These are phyloP conservation scores for Penicillium egyptiacum DNA, from an alignment of 495 filamentous ascomycete species.

Conservation along the genomic window DNA sequence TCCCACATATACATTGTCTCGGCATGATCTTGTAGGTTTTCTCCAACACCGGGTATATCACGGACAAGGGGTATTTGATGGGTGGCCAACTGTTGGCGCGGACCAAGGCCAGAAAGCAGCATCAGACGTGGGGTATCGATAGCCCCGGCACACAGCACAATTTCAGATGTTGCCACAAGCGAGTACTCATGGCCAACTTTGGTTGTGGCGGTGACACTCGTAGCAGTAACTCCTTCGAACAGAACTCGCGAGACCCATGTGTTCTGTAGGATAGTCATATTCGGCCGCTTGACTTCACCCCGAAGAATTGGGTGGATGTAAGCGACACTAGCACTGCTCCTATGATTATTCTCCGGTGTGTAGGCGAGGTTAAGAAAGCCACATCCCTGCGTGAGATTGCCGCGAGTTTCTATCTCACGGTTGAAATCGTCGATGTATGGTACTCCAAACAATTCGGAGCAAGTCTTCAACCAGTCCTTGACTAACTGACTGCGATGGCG, in stretches of 20 bases:
- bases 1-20: slow-evolving; percentile 83
- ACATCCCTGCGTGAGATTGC: slow-evolving; percentile 60
- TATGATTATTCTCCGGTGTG: slow-evolving; percentile 73
- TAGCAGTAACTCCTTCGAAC: slow-evolving; percentile 25
- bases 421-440: slow-evolving; percentile 66
- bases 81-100: slow-evolving; percentile 57
- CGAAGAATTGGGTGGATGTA: slow-evolving; percentile 83
- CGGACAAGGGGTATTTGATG: slow-evolving; percentile 67
- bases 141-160: slow-evolving; percentile 73
- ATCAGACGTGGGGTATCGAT: slow-evolving; percentile 73
- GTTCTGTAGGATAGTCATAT: slow-evolving; percentile 75
- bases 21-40: slow-evolving; percentile 76
- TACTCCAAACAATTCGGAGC: slow-evolving; percentile 56
- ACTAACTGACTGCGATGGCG: slow-evolving; percentile 79
- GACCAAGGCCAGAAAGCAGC: slow-evolving; percentile 75
- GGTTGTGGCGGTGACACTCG: slow-evolving; percentile 44
- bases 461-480: slow-evolving; percentile 77
- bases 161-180: slow-evolving; percentile 63
- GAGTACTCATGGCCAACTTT: slow-evolving; percentile 37
- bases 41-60: slow-evolving; percentile 73
- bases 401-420: slow-evolving; percentile 54
- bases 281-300: slow-evolving; percentile 70
- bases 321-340: slow-evolving; percentile 77
- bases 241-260: slow-evolving; percentile 57
- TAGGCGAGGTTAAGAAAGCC: slow-evolving; percentile 84